These are phyloP conservation scores for Fistulina hepatica DNA, from an alignment of 1,284 basidiomycete species.

Conservation along the genomic window DNA sequence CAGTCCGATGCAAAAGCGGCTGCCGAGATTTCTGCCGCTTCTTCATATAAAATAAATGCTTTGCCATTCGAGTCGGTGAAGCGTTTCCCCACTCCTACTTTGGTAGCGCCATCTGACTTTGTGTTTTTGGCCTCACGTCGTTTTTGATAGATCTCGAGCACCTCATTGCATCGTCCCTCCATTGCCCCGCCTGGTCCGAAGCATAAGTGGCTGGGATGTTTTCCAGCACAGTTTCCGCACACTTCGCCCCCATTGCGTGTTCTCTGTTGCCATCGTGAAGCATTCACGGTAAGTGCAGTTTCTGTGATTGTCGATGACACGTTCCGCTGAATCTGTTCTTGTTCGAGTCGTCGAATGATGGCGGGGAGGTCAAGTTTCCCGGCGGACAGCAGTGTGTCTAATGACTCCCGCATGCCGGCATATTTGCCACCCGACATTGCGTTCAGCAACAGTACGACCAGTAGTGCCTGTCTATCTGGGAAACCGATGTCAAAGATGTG, in stretches of 20 bases:
- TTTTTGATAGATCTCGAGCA: background rate
- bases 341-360: background rate
- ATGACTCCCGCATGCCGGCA: background rate
- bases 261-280: background rate
- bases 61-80: constrained; percentile 4
- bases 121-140: background rate
- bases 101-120: background rate
- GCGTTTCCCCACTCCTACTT: background rate
- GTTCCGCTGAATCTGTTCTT: background rate
- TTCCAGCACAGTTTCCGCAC: constrained; percentile 2
- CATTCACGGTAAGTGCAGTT: background rate
- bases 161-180: constrained; percentile 3
- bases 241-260: background rate
- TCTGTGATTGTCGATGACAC: background rate
- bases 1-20: background rate
- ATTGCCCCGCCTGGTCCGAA: constrained; percentile 3
- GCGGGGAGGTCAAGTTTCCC: background rate
- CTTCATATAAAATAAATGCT: constrained; percentile 8
- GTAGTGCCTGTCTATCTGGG: background rate
- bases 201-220: constrained; percentile 1
- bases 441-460: background rate
- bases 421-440: background rate
- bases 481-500: background rate
- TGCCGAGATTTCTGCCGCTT: constrained; percentile 1
- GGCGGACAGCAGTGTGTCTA: background rate